Conservation (phyloP, 176 grass and related monocot species). For the Triticum aestivum region DNA sequence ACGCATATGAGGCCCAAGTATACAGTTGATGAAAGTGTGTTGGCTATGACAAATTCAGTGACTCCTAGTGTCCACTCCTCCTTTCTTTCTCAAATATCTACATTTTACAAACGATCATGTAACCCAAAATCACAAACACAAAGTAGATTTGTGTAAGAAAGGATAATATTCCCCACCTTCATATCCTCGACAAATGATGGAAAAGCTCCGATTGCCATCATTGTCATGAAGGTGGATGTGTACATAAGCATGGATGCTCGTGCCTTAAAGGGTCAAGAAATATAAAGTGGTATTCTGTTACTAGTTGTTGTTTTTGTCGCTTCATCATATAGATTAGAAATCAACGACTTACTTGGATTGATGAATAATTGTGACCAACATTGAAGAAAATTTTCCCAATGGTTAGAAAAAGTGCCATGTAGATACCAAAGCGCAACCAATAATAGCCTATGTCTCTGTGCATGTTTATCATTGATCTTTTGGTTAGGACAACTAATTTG, state of each 20-base stretch:
- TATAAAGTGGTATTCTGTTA: not conserved
- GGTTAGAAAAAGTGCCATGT: constrained; percentile 39
- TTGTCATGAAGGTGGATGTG: constrained; percentile 46
- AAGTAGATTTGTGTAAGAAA: not conserved
- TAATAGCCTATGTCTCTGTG: constrained; percentile 61
- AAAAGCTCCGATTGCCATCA: constrained; percentile 62
- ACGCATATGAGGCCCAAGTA: constrained; percentile 46
- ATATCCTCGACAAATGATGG: constrained; percentile 68
- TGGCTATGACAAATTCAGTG: constrained; percentile 33
- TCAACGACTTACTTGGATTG: constrained; percentile 49
- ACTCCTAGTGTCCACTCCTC: constrained; percentile 53
- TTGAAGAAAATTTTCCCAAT: constrained; percentile 53
- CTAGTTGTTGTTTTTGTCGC: not conserved
- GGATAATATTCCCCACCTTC: constrained; percentile 35
- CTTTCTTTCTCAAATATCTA: constrained; percentile 57
- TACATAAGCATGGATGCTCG: constrained; percentile 66
- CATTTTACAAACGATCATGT: not conserved
- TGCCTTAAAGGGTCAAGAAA: constrained; percentile 19
- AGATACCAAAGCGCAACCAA: constrained; percentile 56
- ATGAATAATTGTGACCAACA: constrained; percentile 38
- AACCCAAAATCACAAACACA: not conserved
- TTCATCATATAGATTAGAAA: not conserved
- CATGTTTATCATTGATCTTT: constrained; percentile 59
- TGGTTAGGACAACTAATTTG: constrained; percentile 40
- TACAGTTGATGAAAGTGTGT: constrained; percentile 43